Base-by-base conservation (phyloP, 1,139 yeast species). In the Taphrina communis region DNA sequence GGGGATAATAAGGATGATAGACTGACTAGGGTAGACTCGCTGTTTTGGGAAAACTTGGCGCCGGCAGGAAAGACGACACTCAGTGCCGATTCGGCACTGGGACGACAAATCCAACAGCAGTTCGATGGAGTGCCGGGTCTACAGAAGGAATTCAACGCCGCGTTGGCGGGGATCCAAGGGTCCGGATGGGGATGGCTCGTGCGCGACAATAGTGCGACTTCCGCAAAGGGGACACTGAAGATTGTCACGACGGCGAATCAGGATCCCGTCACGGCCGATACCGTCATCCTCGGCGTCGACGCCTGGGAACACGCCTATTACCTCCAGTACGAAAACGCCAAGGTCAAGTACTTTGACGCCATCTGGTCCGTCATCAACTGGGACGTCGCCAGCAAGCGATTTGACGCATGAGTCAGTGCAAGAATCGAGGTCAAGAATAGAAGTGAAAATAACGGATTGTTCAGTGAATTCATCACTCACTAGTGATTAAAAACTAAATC, bases 241-340 rank as follows among this genome's bases (percentile, higher is more conserved):
- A 89, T 93, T 70, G 89, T 91, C 72, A 90, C 93, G 77, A 90
- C 93, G 14, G 44, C 71, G 75, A 93, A 93, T 84, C 98, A 93
- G 81, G 98, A 93, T 80, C 89, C 96, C 53, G 91, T 90, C 51
- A 84, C 89, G 63, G 89, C 91, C 53, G 82, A 85, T 41, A 84
- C 85, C 77, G 84, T 86, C 69, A 97, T 97, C 65, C 83, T 93
- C 79, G 98, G 97, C 68, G 90, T 93, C 78, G 98, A 93, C 77
- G 97, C 98, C 42, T 93, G 98, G 98, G 98, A 93, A 81, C 98
- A 93, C 78, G 97, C 98, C 69, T 93, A 92, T 84, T 93, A 93
- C 85, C 84, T 93, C 81, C 97, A 93, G 81, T 93, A 93, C 84
- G 89, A 90, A 82, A 93, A 93, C 82, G 94, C 88, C 78, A 93